These are phyloP conservation scores for Aspergillus aculeatinus DNA, from an alignment of 2,329 filamentous ascomycete genomes.

Conservation along the genomic window DNA sequence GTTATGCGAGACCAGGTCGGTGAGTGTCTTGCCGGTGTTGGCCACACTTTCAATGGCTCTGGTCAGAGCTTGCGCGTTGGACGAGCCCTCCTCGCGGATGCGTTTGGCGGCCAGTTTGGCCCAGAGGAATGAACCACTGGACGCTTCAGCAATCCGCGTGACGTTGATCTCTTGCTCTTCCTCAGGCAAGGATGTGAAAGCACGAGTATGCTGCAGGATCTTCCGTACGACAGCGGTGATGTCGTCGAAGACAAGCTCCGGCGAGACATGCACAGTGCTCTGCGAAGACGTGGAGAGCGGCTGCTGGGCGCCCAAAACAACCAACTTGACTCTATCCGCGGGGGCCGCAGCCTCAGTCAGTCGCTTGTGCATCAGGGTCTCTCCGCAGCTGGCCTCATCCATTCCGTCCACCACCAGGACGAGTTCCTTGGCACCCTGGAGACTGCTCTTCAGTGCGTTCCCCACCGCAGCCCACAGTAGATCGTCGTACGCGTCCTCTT, in stretches of 20 bases:
- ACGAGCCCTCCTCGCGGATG: constrained; percentile 26
- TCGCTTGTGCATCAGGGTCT: constrained; percentile 27
- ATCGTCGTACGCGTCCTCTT: constrained; percentile 33
- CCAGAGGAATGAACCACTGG: constrained; percentile 42
- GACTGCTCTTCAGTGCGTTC: constrained; percentile 26
- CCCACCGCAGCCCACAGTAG: constrained; percentile 37
- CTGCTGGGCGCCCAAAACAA: constrained; percentile 30
- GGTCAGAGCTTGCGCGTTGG: constrained; percentile 22
- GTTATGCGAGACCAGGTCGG: constrained; percentile 31
- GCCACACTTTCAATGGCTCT: constrained; percentile 30
- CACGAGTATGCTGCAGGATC: constrained; percentile 24
- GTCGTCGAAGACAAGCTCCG: constrained; percentile 37
- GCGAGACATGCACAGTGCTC: constrained; percentile 27
- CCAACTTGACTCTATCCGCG: constrained; percentile 27
- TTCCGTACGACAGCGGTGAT: constrained; percentile 33
- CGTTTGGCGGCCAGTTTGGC: constrained; percentile 37
- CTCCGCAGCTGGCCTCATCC: constrained; percentile 36
- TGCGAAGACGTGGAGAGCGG: constrained; percentile 9
- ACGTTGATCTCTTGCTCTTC: constrained; percentile 35
- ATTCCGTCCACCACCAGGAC: constrained; percentile 41
- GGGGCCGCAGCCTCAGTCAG: constrained; percentile 25
- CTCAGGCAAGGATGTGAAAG: constrained; percentile 28
- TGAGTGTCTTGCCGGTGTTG: constrained; percentile 26
- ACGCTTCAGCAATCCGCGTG: constrained; percentile 32
- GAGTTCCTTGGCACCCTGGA: constrained; percentile 33